A percentile compares a stretch with the other conserved stretches of the same genome.
phyloP scores from a whole-genome alignment of 1,139 yeast species.

The Debaryomyces singareniensis region DNA sequence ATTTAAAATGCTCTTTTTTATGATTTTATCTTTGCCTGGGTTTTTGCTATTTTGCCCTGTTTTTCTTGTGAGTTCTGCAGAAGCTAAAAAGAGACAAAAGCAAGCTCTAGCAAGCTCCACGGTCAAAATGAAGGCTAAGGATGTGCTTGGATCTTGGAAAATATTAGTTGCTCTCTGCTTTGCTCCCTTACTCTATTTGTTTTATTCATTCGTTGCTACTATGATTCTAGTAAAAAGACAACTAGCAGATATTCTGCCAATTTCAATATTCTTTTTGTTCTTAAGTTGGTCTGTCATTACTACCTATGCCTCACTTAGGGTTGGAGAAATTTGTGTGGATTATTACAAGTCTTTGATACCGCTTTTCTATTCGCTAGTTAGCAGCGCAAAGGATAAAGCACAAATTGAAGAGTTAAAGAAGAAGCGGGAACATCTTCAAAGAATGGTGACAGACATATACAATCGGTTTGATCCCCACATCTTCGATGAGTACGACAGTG shows the following conservation, averaged over 20 bases:
- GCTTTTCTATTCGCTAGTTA: constrained; percentile 27
- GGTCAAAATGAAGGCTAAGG: constrained; percentile 41
- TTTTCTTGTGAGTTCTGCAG: constrained; percentile 29
- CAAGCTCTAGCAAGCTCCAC: constrained; percentile 37
- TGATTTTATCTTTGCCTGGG: constrained; percentile 37
- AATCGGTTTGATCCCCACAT: constrained; percentile 70
- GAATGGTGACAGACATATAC: constrained; percentile 59
- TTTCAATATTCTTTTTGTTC: constrained; percentile 16
- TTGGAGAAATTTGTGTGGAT: constrained; percentile 38
- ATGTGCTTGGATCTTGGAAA: constrained; percentile 44
- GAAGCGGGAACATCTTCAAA: constrained; percentile 48
- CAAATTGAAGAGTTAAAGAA: constrained; percentile 48
- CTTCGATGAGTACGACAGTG: constrained; percentile 55
- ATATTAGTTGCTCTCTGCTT: constrained; percentile 38
- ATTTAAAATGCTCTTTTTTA: constrained; percentile 25
- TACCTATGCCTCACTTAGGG: constrained; percentile 36
- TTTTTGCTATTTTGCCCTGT: constrained; percentile 40
- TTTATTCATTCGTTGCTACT: constrained; percentile 36
- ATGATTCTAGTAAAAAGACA: constrained; percentile 15
- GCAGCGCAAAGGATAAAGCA: constrained; percentile 33
- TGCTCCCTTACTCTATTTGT: constrained; percentile 38
- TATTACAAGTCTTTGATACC: constrained; percentile 35
- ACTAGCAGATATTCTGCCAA: constrained; percentile 11
- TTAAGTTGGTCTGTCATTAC: constrained; percentile 37
- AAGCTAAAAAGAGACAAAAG: constrained; percentile 31